A percentile compares a stretch with the other conserved stretches of the same genome.
Evolutionary conservation across 2,329 filamentous ascomycete genomes (phyloP).

Genomic region (Proliferodiscus dingleyae): DNA sequence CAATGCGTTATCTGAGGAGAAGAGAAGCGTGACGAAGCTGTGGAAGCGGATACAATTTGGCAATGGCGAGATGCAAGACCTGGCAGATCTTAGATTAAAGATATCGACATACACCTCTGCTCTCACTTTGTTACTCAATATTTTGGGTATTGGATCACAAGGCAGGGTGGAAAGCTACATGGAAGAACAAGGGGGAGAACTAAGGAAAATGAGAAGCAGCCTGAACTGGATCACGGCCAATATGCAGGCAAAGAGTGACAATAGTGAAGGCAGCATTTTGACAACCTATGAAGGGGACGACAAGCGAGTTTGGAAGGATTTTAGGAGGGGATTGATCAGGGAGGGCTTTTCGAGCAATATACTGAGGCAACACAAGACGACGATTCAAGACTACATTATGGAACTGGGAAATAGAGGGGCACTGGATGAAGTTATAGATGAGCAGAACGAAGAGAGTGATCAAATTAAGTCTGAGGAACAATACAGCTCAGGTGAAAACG

Average conservation of each 20-base stretch:
- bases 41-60: conserved; percentile 15
- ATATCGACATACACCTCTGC: conserved; percentile 15
- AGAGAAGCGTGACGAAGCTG: conserved; percentile 9
- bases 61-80: conserved; percentile 14
- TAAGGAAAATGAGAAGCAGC: conserved; percentile 9
- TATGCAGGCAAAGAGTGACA: conserved; percentile 6
- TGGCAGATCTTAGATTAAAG: conserved; percentile 10
- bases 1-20: conserved; percentile 13
- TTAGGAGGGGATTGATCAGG: conserved; percentile 48
- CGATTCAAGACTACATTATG: conserved; percentile 19
- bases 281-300: conserved; percentile 35
- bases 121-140: conserved; percentile 11
- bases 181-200: conserved; percentile 12
- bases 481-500: not conserved
- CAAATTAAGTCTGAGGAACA: not conserved
- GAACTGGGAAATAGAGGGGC: conserved; percentile 19
- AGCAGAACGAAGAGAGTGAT: not conserved
- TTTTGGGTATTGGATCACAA: conserved; percentile 10
- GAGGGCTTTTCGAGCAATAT: conserved; percentile 52
- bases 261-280: conserved; percentile 13
- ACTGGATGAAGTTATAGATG: conserved; percentile 7
- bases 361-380: conserved; percentile 47
- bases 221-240: conserved; percentile 13
- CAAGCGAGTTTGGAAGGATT: conserved; percentile 50
- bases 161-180: conserved; percentile 15